Conservation (phyloP, 805 yeast species). For the Kazachstania taianensis region DNA sequence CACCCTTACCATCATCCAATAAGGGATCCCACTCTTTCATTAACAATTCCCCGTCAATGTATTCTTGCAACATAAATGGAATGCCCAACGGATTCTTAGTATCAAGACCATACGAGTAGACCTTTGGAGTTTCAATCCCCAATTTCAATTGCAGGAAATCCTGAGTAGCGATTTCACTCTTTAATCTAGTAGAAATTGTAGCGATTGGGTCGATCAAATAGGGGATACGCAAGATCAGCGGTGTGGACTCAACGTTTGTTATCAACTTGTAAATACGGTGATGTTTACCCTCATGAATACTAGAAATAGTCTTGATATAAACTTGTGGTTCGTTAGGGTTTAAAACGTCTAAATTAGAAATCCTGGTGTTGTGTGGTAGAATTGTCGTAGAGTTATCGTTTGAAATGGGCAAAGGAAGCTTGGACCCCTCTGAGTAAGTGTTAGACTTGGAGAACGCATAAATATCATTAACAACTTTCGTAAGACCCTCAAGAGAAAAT, state of each 20-base stretch:
- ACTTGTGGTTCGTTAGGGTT: conserved; percentile 35
- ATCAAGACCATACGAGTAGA: conserved; percentile 53
- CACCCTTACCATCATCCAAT: conserved; percentile 42
- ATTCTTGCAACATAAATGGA: conserved; percentile 78
- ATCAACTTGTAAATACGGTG: conserved; percentile 75
- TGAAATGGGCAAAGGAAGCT: conserved; percentile 30
- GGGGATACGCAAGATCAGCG: conserved; percentile 74
- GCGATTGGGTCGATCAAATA: conserved; percentile 63
- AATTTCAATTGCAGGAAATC: conserved; percentile 66
- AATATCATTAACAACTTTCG: conserved; percentile 40
- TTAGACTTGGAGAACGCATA: conserved; percentile 31
- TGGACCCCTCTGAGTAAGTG: conserved; percentile 12
- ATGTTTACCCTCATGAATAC: conserved; percentile 90
- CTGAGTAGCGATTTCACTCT: conserved; percentile 88
- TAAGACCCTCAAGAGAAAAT: conserved; percentile 73
- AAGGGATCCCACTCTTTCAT: conserved; percentile 92
- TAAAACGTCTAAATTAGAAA: conserved; percentile 35
- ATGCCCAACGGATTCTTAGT: conserved; percentile 51
- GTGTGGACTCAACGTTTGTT: conserved; percentile 44
- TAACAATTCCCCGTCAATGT: conserved; percentile 63
- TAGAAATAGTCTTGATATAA: conserved; percentile 59
- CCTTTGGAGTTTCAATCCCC: conserved; percentile 62
- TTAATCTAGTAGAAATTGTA: conserved; percentile 55
- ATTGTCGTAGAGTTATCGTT: conserved; percentile 34
- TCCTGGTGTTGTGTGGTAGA: conserved; percentile 40